Base-by-base conservation (phyloP, 2,329 filamentous ascomycete genomes). In the Aspergillus floridensis region DNA sequence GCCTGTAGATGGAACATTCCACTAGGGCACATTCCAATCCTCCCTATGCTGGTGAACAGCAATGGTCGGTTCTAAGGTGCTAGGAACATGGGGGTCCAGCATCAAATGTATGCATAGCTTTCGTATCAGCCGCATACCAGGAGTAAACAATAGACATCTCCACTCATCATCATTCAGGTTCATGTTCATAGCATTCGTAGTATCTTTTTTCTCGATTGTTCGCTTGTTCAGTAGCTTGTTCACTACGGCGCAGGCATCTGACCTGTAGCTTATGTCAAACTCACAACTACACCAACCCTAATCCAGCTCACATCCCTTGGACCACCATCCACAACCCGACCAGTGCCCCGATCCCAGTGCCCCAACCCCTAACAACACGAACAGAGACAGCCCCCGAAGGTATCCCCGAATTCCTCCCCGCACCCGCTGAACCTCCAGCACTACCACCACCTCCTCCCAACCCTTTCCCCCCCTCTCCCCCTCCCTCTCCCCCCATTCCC, bases 61-160 rank as follows among this genome's bases (percentile, higher is more conserved):
- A 5, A 52, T 32, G 50, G 32, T 26, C 5, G 19, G 32, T 41
- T n/a, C n/a, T 16, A 19, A 19, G 7, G 35, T 16, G 32, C 32
- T 35, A 12, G 14, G 32, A 16, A 35, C 3, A 2, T 7, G 26
- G 12, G 32, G 32, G 32, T 16, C 14, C 16, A 8, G 38, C 14
- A 19, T n/a, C 14, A 44, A 7, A 44, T 44, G 38, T 44, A 44
- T 44, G 38, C 38, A 44, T 19, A 44, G 38, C 38, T 44, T 44
- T 19, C 19, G 16, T 44, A 8, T 44, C 2, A 44, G 14, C 38
- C 38, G 38, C 38, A 44, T 44, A 44, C n/a, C 6, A 44, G 38
- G 50, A 29, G 50, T 11, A 47, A 41, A n/a, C 26, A 49, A 14
- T 14, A 16, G 16, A 16, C 32, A 58, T 58, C 59, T 58, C 59